Percentiles rank a stretch among this genome's conserved stretches.
Evolutionary conservation across 208 protist species (phyloP).

Genomic region (Naegleria fowleri): DNA sequence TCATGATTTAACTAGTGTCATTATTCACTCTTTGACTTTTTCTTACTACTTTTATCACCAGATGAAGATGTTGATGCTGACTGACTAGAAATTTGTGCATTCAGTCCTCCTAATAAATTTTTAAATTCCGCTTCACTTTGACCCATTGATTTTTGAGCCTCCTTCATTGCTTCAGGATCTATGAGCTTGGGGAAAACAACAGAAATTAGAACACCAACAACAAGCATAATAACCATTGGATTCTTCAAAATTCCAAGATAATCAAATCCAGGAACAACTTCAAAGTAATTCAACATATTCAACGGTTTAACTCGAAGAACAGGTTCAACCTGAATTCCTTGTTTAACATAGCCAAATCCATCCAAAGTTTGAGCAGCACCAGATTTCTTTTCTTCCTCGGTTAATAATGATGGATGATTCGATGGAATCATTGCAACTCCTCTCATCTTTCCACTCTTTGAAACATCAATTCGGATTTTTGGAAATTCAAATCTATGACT

Average conservation of each 20-base stretch:
- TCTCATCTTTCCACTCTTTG: constrained; percentile 12
- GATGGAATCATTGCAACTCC: not conserved
- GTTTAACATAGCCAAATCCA: not conserved
- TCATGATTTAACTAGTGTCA: too few relatives aligned
- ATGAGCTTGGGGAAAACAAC: not conserved
- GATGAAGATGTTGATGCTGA: not conserved
- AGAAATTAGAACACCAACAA: not conserved
- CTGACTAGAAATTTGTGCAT: not conserved
- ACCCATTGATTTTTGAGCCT: not conserved
- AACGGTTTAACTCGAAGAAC: not conserved
- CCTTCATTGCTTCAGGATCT: constrained; percentile 22
- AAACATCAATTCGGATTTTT: not conserved
- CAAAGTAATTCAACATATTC: not conserved
- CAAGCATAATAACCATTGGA: constrained; percentile 10
- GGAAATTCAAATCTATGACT: not conserved
- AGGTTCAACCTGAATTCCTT: not conserved
- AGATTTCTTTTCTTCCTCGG: not conserved
- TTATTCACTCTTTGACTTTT: not conserved
- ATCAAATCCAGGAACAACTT: not conserved
- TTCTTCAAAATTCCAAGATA: not conserved
- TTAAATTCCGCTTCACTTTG: not conserved
- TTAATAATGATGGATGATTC: not conserved
- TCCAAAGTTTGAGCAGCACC: not conserved
- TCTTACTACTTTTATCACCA: not conserved
- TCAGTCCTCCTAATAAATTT: not conserved